A percentile compares a stretch with the other conserved stretches of the same genome.
phyloP scores from a whole-genome alignment of 2,329 filamentous ascomycete species.

The Chrysoporthe austroafricana region DNA sequence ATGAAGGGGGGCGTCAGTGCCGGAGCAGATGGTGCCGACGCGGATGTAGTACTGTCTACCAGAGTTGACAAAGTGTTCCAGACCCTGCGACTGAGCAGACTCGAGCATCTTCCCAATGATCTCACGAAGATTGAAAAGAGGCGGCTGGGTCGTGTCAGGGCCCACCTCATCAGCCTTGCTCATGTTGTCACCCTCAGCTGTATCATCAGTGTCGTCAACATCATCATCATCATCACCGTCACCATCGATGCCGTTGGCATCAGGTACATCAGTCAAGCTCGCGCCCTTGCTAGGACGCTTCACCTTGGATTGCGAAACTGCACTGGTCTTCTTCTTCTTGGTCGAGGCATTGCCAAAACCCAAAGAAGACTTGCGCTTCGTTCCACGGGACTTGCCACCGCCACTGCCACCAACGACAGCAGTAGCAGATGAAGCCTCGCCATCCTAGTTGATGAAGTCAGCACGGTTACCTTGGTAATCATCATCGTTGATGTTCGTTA shows the following conservation, averaged over 20 bases:
- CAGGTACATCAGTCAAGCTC: background rate
- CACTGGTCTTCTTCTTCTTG: background rate
- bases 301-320: background rate
- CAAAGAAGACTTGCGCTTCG: conserved; percentile 5
- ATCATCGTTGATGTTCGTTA: background rate
- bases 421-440: background rate
- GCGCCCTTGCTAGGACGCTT: background rate
- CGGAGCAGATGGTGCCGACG: conserved; percentile 78
- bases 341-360: background rate
- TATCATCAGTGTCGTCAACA: background rate
- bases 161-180: conserved; percentile 6
- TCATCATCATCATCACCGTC: background rate
- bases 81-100: background rate
- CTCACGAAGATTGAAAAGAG: conserved; percentile 12
- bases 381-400: background rate
- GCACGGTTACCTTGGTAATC: background rate
- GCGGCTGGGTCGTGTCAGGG: conserved; percentile 10
- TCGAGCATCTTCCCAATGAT: conserved; percentile 12
- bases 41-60: conserved; percentile 16
- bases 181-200: background rate
- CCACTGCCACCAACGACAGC: background rate
- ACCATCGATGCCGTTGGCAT: background rate
- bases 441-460: background rate
- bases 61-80: conserved; percentile 7
- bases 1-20: conserved; percentile 75